phyloP scores from a whole-genome alignment of 495 filamentous ascomycete species.

The Daldinia childiae region DNA sequence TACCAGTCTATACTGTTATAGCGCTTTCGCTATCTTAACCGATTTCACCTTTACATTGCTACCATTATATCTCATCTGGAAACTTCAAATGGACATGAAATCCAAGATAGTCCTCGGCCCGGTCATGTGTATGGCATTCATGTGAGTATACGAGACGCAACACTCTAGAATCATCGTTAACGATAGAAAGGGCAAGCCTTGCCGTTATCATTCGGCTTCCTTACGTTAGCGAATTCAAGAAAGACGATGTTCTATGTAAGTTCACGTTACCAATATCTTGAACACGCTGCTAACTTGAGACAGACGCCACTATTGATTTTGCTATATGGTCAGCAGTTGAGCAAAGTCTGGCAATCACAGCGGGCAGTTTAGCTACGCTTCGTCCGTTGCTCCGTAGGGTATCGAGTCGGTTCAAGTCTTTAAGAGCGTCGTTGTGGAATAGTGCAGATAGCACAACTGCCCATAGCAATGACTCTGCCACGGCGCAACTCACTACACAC shows the following conservation, averaged over 20 bases:
- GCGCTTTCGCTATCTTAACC: background rate
- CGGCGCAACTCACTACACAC: background rate
- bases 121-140: background rate
- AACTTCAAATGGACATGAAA: background rate
- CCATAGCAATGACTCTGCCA: background rate
- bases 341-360: background rate
- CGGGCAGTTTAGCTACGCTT: slow-evolving; percentile 2
- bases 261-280: background rate
- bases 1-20: background rate
- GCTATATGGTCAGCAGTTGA: background rate
- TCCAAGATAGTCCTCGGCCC: background rate
- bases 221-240: background rate
- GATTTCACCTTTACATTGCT: background rate
- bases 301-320: background rate
- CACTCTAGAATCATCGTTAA: background rate
- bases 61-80: background rate
- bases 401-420: background rate
- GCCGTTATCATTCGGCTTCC: background rate
- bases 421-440: background rate
- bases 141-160: background rate
- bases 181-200: background rate
- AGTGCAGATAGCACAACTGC: background rate
- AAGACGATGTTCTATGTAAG: background rate
- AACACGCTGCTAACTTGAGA: background rate
- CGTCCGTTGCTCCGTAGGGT: background rate